Base-by-base conservation (phyloP, 176 grass and related monocot genomes). In the Eremochloa ophiuroides region DNA sequence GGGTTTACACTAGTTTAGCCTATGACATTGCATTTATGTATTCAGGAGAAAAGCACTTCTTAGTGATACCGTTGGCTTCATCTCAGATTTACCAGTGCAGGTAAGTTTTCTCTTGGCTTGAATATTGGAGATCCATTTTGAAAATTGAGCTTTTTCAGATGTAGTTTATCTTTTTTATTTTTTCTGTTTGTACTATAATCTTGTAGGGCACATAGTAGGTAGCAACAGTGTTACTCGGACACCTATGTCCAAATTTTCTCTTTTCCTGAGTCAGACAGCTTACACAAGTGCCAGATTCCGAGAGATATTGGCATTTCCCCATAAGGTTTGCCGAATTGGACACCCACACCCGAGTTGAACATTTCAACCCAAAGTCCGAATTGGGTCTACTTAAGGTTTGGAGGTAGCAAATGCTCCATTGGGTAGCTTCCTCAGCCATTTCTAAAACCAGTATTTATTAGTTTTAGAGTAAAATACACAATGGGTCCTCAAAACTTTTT, bases 31-130 rank as follows among this genome's bases (percentile, higher is more conserved):
- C 86, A 34, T 87, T 81, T 73, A 17, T 53, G 10, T 80, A 78
- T 77, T 73, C 77, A 98, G 95, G 90, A 94, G 62, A 82, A 98
- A 93, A 81, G 41, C 70, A 81, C 87, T 98, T 87, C 86, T 98
- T 83, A 94, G 92, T 17, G 95, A 98, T 78, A 98, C 95, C 5
- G 95, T 98, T 84, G 95, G 95, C 34, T 98, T 98, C 84, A 98
- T 98, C 68, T 94, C 90, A 80, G 92, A 98, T 89, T 91, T 98
- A 77, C 95, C 95, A 91, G 59, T 93, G 38, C 95, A 98, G 92
- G 95, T 94, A 89, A 76, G 59, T 68, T 71, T 76, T 79, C 41
- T 43, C 26, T 66, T 80, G 34, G 69, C 79, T 63, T 84, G 29
- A 23, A 63, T 6, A 26, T 77, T 51, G 76, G 33, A 50, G 62